These are phyloP conservation scores for Coemansia sp. DNA, from an alignment of 192 early-diverging fungal genomes.

Conservation along the genomic window DNA sequence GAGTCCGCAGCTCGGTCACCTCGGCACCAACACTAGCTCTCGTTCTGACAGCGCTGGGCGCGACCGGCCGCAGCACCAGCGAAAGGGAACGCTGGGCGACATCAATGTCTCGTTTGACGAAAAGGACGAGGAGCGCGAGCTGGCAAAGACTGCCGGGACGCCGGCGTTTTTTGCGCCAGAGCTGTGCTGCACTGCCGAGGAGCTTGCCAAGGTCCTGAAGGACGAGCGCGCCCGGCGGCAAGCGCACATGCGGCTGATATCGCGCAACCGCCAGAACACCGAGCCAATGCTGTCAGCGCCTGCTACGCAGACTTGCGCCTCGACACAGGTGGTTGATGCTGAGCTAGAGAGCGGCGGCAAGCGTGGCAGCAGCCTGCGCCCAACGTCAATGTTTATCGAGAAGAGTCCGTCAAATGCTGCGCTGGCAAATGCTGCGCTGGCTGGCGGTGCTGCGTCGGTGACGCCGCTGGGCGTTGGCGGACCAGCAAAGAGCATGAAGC, in stretches of 20 bases:
- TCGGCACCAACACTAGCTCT: neutral
- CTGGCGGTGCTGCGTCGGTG: neutral
- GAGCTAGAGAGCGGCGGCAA: neutral
- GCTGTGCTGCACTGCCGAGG: conserved; percentile 69
- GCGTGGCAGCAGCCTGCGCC: conserved; percentile 8
- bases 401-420: conserved; percentile 1
- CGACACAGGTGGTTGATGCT: neutral
- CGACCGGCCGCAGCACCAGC: conserved; percentile 19
- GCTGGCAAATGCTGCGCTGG: neutral
- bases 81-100: conserved; percentile 36
- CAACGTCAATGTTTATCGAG: conserved; percentile 31
- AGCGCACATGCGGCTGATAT: conserved; percentile 5
- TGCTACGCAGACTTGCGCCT: neutral
- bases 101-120: conserved; percentile 49
- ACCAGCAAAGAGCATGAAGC: conserved; percentile 22
- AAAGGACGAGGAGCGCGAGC: conserved; percentile 71
- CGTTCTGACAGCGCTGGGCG: neutral
- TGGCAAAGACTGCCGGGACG: conserved; percentile 91
- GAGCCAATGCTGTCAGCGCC: conserved; percentile 6
- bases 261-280: conserved; percentile 17
- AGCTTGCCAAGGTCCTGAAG: conserved; percentile 39
- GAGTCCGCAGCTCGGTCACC: neutral
- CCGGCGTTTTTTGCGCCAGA: conserved; percentile 99
- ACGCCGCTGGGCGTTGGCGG: conserved; percentile 6
- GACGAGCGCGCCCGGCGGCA: conserved; percentile 23